Percentiles rank a stretch among this genome's conserved stretches.
Evolutionary conservation across 2,329 filamentous ascomycete species (phyloP).

Genomic region (Alternaria tenuissima): DNA sequence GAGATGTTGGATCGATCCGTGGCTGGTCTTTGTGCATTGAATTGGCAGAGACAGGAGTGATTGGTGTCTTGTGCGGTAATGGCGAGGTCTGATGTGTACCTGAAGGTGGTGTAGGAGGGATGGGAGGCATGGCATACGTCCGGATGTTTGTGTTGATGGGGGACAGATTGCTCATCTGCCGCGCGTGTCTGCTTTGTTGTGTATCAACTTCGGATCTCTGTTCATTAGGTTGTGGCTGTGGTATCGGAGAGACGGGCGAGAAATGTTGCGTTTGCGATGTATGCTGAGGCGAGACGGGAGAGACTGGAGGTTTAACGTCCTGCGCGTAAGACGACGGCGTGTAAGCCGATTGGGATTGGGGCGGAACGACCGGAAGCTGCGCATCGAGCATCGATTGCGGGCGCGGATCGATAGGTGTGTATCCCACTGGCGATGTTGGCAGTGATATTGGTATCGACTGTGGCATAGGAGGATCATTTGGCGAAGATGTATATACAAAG

Average conservation of each 20-base stretch:
- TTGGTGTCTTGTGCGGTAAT: conserved; percentile 38
- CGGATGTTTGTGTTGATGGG: conserved; percentile 43
- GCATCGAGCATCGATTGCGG: conserved; percentile 39
- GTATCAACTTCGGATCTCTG: conserved; percentile 24
- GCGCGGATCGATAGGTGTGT: conserved; percentile 35
- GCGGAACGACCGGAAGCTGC: conserved; percentile 31
- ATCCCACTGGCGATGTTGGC: conserved; percentile 34
- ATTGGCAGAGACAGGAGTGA: conserved; percentile 36
- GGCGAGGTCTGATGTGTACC: conserved; percentile 30
- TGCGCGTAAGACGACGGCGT: conserved; percentile 29
- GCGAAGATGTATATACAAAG: conserved; percentile 36
- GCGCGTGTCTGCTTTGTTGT: conserved; percentile 36
- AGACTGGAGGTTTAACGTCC: conserved; percentile 37
- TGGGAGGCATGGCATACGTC: conserved; percentile 31
- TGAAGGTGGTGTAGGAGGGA: conserved; percentile 39
- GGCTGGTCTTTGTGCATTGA: conserved; percentile 23
- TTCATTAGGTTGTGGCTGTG: conserved; percentile 24
- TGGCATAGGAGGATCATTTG: conserved; percentile 36
- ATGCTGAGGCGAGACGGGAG: conserved; percentile 36
- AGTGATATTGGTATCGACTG: conserved; percentile 27
- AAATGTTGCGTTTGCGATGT: conserved; percentile 25
- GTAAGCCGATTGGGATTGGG: conserved; percentile 34
- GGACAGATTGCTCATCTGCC: conserved; percentile 45
- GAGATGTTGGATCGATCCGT: conserved; percentile 9
- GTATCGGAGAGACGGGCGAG: conserved; percentile 37